Evolutionary conservation across 805 yeast genomes (phyloP), one percentile per base, ranked within the genome.

Genomic region (Schwanniomyces sp.): DNA sequence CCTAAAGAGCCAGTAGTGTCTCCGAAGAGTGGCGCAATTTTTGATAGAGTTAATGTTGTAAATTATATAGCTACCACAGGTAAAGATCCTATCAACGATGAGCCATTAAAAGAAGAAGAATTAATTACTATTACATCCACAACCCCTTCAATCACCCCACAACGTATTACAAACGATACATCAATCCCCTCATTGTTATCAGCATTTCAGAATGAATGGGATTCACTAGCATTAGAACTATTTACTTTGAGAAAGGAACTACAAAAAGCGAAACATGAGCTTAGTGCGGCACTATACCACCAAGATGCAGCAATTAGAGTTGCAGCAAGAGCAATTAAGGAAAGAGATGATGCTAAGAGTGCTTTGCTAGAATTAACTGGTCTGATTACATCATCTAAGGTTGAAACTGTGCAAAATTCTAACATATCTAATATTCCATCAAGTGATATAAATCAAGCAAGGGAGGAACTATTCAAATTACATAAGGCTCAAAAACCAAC

Each of bases 281-380:
- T 91, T 42, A 84, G 94, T 27, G 70, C 86, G 2, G 85, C 96
- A 0, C 68, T 91, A 36, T 91, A 90, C 58, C 86, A 85, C 58
- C 88, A 88, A 52, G 98, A 91, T 62, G 97, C 97, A 0, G 96
- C 97, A 2, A 83, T 87, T 3, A 72, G 91, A 47, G 96, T 91
- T 1, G 95, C 92, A 0, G 84, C 95, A 0, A 75, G 77, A 29
- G 82, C 89, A 1, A 70, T 85, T n/a, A 75, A 76, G 46, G 96
- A 91, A 56, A 70, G 91, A 36, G 95, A 89, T 51, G 88, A 83
- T 40, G 86, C 91, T 2, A 76, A 77, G 50, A 61, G 60, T n/a
- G 90, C 91, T 2, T 69, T 91, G 46, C 79, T 81, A 43, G 74
- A 79, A 45, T 65, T 88, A 46, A 69, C 83, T 1, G 63, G 59